These are phyloP conservation scores for Phialocephala sp. DNA, from an alignment of 2,329 filamentous ascomycete species.

Conservation along the genomic window DNA sequence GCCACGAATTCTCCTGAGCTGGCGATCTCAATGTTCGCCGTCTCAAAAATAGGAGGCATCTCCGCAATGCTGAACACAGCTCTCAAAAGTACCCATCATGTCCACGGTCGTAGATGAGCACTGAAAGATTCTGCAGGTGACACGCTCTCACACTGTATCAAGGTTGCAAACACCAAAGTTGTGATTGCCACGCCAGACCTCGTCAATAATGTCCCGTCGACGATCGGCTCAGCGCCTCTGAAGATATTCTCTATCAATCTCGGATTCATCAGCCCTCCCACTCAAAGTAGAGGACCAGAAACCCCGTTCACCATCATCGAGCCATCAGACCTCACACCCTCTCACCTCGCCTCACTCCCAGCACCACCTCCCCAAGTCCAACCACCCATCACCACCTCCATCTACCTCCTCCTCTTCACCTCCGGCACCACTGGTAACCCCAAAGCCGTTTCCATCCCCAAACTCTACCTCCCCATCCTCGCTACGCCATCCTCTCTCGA, in stretches of 20 bases:
- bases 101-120: neutral
- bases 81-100: constrained; percentile 47
- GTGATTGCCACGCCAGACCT: constrained; percentile 53
- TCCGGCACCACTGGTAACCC: constrained; percentile 55
- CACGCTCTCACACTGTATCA: constrained; percentile 51
- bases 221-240: neutral
- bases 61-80: constrained; percentile 53
- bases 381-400: constrained; percentile 45
- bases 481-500: constrained; percentile 47
- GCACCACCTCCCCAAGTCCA: constrained; percentile 34
- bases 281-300: constrained; percentile 3
- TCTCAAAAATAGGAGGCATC: constrained; percentile 53
- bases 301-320: constrained; percentile 14
- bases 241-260: constrained; percentile 46
- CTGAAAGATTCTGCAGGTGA: constrained; percentile 44
- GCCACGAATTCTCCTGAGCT: constrained; percentile 56
- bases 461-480: constrained; percentile 46
- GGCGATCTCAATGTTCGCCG: constrained; percentile 50
- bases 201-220: constrained; percentile 40
- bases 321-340: constrained; percentile 29
- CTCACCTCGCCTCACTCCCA: constrained; percentile 26
- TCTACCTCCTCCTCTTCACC: constrained; percentile 51
- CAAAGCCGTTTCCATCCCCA: constrained; percentile 50
- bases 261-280: constrained; percentile 40
- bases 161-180: constrained; percentile 47